Conservation (phyloP, 257 asterid species). For the Solanum appendiculatum region DNA sequence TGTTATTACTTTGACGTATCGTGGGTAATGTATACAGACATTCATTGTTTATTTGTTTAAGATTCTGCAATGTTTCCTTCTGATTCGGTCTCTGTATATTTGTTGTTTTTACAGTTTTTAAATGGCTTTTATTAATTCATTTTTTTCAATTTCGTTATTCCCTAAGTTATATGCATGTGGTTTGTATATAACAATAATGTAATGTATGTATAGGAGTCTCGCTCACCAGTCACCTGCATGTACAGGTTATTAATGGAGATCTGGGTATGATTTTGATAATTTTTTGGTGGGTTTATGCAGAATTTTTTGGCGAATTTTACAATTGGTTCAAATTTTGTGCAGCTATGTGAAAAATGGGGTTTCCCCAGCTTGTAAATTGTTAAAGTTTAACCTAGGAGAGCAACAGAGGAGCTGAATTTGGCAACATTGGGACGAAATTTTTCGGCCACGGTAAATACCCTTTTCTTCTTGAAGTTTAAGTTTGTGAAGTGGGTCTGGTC, state of each 20-base stretch:
- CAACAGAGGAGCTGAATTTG: background rate
- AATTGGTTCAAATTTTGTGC: background rate
- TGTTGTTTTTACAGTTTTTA: background rate
- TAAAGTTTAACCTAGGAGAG: background rate
- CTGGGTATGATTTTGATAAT: background rate
- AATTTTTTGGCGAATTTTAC: background rate
- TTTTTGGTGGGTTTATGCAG: background rate
- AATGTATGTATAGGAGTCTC: background rate
- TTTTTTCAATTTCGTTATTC: slow-evolving; percentile 3
- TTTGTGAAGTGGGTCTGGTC: background rate
- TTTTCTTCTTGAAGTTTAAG: background rate
- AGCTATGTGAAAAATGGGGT: background rate
- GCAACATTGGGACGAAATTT: background rate
- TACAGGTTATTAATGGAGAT: background rate
- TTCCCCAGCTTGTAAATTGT: background rate
- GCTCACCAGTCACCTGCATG: background rate
- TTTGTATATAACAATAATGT: background rate
- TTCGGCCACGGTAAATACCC: background rate
- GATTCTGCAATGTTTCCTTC: background rate
- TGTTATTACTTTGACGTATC: background rate
- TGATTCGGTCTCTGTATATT: slow-evolving; percentile 39
- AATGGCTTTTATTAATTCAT: background rate
- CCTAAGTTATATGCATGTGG: background rate
- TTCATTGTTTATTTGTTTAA: background rate
- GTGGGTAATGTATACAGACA: background rate